phyloP scores from a whole-genome alignment of 176 grass and related monocot species.

The Cenchrus americanus region DNA sequence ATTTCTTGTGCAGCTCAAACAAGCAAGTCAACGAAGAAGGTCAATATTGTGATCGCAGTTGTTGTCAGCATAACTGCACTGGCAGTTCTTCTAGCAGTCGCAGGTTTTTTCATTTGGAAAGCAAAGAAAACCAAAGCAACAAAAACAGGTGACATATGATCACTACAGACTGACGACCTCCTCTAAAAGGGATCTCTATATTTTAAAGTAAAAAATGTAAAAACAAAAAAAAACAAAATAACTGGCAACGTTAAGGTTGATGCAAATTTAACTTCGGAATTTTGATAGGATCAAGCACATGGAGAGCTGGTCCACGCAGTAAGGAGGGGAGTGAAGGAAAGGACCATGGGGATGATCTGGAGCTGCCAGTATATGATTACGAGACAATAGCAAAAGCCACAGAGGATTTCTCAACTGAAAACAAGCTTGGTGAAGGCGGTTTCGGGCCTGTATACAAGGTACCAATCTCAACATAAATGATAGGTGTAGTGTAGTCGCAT shows the following conservation, averaged over 20 bases:
- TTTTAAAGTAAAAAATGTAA: background rate
- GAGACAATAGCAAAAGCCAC: constrained; percentile 54
- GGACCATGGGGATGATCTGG: constrained; percentile 46
- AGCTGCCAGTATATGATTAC: constrained; percentile 58
- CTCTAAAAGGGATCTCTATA: background rate
- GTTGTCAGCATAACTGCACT: constrained; percentile 39
- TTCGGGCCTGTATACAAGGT: constrained; percentile 77
- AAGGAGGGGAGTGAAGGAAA: constrained; percentile 47
- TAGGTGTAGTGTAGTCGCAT: background rate
- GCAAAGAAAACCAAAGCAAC: constrained; percentile 45
- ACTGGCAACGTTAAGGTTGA: background rate
- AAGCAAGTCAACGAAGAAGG: constrained; percentile 50
- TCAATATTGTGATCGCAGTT: constrained; percentile 19
- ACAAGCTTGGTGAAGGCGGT: constrained; percentile 73
- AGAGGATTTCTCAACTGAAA: constrained; percentile 48
- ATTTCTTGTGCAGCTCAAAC: constrained; percentile 39
- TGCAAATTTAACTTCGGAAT: background rate
- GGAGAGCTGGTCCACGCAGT: constrained; percentile 33
- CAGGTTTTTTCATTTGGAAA: constrained; percentile 50
- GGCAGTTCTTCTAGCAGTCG: constrained; percentile 36
- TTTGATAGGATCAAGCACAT: constrained; percentile 36
- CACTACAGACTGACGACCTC: background rate
- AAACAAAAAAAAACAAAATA: background rate
- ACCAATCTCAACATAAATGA: background rate
- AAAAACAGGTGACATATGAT: constrained; percentile 43